phyloP scores from a whole-genome alignment of 2,329 filamentous ascomycete species.

The Botrytis pseudocinerea region DNA sequence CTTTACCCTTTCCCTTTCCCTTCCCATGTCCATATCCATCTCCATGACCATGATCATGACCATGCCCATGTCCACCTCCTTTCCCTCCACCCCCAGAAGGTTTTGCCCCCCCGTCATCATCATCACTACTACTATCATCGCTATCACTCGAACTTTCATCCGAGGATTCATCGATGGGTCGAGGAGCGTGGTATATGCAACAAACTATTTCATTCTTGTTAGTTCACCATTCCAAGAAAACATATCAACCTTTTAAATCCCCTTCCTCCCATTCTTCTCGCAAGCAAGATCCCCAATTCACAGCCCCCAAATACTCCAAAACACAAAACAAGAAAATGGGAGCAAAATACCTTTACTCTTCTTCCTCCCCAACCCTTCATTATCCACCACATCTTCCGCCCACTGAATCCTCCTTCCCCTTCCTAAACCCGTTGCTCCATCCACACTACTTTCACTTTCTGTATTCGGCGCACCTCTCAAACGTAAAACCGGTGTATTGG shows the following conservation, averaged over 20 bases:
- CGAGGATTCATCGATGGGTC: constrained; percentile 78
- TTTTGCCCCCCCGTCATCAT: constrained; percentile 48
- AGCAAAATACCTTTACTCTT: constrained; percentile 77
- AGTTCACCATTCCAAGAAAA: not conserved
- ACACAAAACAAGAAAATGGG: not conserved
- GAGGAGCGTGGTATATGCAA: constrained; percentile 94
- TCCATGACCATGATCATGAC: constrained; percentile 36
- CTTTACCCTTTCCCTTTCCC: constrained; percentile 40
- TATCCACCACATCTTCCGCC: constrained; percentile 92
- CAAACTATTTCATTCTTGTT: constrained; percentile 63
- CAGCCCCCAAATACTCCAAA: not conserved
- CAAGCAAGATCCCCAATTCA: not conserved
- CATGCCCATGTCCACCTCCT: constrained; percentile 27
- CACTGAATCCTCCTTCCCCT: constrained; percentile 71
- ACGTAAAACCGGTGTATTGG: constrained; percentile 34
- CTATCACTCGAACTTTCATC: constrained; percentile 61
- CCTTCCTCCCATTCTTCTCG: not conserved
- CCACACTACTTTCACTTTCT: constrained; percentile 18
- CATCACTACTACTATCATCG: constrained; percentile 50
- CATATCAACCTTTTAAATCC: not conserved
- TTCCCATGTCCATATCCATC: constrained; percentile 40
- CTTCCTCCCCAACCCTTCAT: constrained; percentile 92
- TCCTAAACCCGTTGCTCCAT: constrained; percentile 21
- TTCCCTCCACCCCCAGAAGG: constrained; percentile 37
- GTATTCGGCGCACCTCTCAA: constrained; percentile 35